Base-by-base conservation (phyloP, 345 rosid genomes). In the Bretschneidera sinensis region DNA sequence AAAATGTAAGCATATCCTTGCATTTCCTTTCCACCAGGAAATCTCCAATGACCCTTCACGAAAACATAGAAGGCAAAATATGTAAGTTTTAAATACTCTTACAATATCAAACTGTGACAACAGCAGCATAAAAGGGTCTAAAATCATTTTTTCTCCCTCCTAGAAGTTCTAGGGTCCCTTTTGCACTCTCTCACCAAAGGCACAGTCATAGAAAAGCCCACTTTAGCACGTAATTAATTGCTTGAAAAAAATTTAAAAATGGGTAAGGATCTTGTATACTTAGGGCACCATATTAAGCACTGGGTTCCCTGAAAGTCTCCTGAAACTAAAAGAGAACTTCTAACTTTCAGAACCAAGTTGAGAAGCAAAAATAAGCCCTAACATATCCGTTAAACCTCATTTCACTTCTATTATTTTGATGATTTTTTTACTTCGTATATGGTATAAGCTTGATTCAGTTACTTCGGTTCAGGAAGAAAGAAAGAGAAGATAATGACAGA, bases 1-100 rank as follows among this genome's bases (percentile, higher is more conserved):
- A 92, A 52, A 68, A 83, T 89, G 75, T 92, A 92, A 23, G 96
- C 98, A 69, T 92, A 92, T 69, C 98, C 98, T 80, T 89, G 98
- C 96, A 92, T 85, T 78, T 92, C 97, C 60, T 84, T 89, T 49
- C 91, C 96, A n/a, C 71, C 70, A 5, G 99, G 99, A 77, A 92
- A 92, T 77, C 97, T 85, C 97, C 99, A 92, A 22, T 92, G 99
- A 64, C 97, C 97, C 97, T 92, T 67, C 43, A 54, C 15, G 17
- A 43, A 43, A 7, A 55, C 17, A 51, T 20, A 17, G 20, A 25
- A 35, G 22, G 31, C 17, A 16, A 2, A 4, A 25, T 14, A 39
- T 1, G 1, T 1, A 5, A 11, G 6, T 14, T 1, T 4, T 39
- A 39, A 39, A 39, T 39, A 39, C 15, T 39, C 15, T n/a, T n/a